A percentile compares a stretch with the other conserved stretches of the same genome.
phyloP scores from a whole-genome alignment of 805 yeast genomes.

The Ogataea pilisensis region DNA sequence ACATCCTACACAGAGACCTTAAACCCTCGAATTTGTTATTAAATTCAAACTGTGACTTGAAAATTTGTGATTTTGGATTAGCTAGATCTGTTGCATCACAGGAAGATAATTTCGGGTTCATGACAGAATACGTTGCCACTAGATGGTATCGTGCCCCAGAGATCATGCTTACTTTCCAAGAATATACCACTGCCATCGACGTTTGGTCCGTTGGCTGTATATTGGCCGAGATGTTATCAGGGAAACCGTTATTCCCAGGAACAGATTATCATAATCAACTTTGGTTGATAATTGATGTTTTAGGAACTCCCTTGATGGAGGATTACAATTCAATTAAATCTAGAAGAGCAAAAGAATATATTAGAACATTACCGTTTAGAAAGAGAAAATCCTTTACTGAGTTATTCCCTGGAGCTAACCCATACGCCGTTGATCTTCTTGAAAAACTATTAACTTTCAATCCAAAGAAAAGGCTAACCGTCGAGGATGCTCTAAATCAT shows the following conservation, averaged over 20 bases:
- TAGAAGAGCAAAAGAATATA: constrained; percentile 84
- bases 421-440: constrained; percentile 64
- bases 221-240: constrained; percentile 81
- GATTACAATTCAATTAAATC: constrained; percentile 74
- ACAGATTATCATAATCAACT: constrained; percentile 90
- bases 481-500: constrained; percentile 77
- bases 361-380: constrained; percentile 70
- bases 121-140: constrained; percentile 98
- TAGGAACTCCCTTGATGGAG: constrained; percentile 84
- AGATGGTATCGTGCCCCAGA: constrained; percentile 98
- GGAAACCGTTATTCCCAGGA: constrained; percentile 90
- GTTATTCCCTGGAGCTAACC: constrained; percentile 50
- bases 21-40: constrained; percentile 85
- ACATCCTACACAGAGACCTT: constrained; percentile 87
- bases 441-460: constrained; percentile 75
- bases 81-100: constrained; percentile 64
- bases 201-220: constrained; percentile 98
- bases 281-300: constrained; percentile 73
- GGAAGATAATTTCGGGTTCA: constrained; percentile 68
- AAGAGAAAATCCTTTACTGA: constrained; percentile 54
- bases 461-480: constrained; percentile 79
- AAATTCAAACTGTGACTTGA: constrained; percentile 90
- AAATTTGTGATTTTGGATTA: constrained; percentile 91
- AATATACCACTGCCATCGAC: constrained; percentile 92
- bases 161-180: constrained; percentile 91